Conservation (phyloP, 2,329 filamentous ascomycete genomes). For the Penicillium italicum region DNA sequence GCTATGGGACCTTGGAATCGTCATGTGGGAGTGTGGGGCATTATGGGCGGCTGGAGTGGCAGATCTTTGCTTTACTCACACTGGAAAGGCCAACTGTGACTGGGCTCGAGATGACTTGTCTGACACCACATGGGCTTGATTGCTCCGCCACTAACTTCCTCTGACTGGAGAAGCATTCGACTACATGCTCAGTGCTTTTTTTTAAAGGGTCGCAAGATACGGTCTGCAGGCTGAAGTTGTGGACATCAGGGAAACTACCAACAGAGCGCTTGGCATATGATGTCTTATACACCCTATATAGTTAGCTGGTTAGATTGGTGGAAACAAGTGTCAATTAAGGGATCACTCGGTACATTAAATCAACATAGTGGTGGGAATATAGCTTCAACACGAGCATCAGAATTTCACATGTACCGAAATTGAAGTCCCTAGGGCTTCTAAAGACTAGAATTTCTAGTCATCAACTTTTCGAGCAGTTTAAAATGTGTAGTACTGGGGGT, state of each 20-base stretch:
- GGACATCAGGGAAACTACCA: not conserved
- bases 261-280: not conserved
- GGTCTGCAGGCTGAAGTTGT: not conserved
- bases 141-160: not conserved
- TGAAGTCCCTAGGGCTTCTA: not conserved
- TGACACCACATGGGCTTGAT: conserved; percentile 12
- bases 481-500: not conserved
- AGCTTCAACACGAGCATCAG: not conserved
- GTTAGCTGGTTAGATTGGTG: not conserved
- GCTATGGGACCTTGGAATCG: conserved; percentile 14
- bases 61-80: conserved; percentile 14
- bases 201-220: not conserved
- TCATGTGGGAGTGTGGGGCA: conserved; percentile 15
- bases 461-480: not conserved
- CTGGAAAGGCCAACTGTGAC: conserved; percentile 13
- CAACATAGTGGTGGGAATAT: not conserved
- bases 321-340: not conserved
- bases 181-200: not conserved
- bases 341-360: not conserved
- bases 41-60: conserved; percentile 14
- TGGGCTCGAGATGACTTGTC: conserved; percentile 12
- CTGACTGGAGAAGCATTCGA: not conserved
- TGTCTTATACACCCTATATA: fast-evolving
- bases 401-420: not conserved
- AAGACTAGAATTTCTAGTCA: not conserved